Conservation (phyloP, 2,329 filamentous ascomycete species). For the Colletotrichum sp. region DNA sequence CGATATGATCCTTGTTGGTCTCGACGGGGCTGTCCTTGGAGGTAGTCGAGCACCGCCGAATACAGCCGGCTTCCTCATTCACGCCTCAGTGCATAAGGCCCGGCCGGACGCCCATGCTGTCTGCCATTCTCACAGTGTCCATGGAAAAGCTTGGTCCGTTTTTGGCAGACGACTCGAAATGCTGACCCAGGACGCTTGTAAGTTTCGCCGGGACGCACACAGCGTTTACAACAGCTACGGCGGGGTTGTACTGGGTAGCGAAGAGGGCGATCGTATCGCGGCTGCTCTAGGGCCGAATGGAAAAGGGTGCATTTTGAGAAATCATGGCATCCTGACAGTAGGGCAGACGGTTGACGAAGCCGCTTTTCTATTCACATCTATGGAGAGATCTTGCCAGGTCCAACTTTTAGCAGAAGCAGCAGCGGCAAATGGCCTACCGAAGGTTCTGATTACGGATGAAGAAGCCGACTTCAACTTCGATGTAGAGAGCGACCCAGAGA, state of each 20-base stretch:
- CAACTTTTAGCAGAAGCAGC: conserved; percentile 68
- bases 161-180: conserved; percentile 70
- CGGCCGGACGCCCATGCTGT: conserved; percentile 69
- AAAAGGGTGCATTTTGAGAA: conserved; percentile 69
- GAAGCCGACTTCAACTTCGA: conserved; percentile 39
- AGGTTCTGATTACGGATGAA: conserved; percentile 43
- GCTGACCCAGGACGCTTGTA: conserved; percentile 68
- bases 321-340: conserved; percentile 74
- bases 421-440: conserved; percentile 31
- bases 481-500: conserved; percentile 21
- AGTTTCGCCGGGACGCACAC: conserved; percentile 66
- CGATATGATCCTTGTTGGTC: conserved; percentile 72
- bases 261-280: conserved; percentile 70
- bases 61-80: conserved; percentile 73
- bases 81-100: conserved; percentile 69
- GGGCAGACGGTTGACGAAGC: conserved; percentile 76
- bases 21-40: conserved; percentile 64
- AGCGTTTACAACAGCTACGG: conserved; percentile 65
- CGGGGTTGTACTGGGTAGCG: conserved; percentile 57
- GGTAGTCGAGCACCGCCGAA: conserved; percentile 68
- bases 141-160: conserved; percentile 69
- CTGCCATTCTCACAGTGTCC: conserved; percentile 69
- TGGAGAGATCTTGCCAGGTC: conserved; percentile 70
- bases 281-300: conserved; percentile 60
- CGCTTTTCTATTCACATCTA: conserved; percentile 69